Conservation (phyloP, 495 filamentous ascomycete species). For the Tuber microsphaerosporum region DNA sequence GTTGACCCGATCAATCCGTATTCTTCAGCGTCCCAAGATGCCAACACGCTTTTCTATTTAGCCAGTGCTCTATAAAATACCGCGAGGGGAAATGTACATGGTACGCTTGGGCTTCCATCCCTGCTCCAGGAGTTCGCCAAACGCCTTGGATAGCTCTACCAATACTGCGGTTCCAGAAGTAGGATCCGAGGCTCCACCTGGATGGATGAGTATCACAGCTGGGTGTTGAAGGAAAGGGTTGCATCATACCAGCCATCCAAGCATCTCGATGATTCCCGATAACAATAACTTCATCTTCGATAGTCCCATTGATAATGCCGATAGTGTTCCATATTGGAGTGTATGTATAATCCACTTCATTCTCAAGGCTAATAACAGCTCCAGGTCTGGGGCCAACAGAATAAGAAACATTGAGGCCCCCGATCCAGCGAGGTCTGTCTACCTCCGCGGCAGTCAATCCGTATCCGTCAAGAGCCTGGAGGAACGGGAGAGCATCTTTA, state of each 20-base stretch:
- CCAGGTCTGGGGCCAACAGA: conserved; percentile 78
- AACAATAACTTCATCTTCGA: conserved; percentile 76
- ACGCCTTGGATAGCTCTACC: conserved; percentile 44
- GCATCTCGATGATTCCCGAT: conserved; percentile 94
- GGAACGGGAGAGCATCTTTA: conserved; percentile 70
- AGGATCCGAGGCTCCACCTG: conserved; percentile 46
- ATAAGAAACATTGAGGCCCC: conserved; percentile 80
- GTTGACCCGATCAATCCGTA: conserved; percentile 54
- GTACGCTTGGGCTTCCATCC: conserved; percentile 51
- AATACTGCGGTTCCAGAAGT: conserved; percentile 47
- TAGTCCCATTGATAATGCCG: conserved; percentile 84
- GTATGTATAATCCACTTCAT: conserved; percentile 79
- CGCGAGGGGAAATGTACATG: conserved; percentile 41
- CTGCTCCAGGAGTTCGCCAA: conserved; percentile 44
- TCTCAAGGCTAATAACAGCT: conserved; percentile 71
- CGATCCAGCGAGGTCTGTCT: conserved; percentile 58
- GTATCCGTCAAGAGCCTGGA: conserved; percentile 81
- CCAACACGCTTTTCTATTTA: conserved; percentile 48
- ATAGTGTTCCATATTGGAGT: conserved; percentile 94
- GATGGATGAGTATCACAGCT: not conserved
- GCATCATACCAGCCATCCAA: conserved; percentile 53
- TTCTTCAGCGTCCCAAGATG: conserved; percentile 71
- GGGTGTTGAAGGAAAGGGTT: not conserved
- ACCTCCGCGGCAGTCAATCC: conserved; percentile 74
- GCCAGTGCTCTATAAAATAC: not conserved